phyloP scores from a whole-genome alignment of 169 alveolate genomes.

The Hepatocystis sp. region DNA sequence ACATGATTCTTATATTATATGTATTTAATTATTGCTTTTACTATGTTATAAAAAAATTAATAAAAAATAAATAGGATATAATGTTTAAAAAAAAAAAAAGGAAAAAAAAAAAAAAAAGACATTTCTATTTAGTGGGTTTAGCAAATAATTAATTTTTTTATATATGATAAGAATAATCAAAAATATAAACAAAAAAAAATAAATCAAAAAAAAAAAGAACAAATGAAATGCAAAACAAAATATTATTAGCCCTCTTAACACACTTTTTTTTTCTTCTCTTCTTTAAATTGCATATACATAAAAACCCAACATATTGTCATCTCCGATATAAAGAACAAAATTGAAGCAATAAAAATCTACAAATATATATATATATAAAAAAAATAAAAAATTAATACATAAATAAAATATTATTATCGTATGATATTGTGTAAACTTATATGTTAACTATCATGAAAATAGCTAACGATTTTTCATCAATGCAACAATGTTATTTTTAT shows the following conservation, averaged over 20 bases:
- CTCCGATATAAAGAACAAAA: constrained; percentile 75
- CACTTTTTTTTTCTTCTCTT: constrained; percentile 16
- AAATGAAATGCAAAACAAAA: not conserved
- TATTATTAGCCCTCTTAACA: not conserved
- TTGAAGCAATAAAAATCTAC: constrained; percentile 52
- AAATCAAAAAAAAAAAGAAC: constrained; percentile 14
- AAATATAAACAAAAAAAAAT: constrained; percentile 8
- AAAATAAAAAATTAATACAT: constrained; percentile 3
- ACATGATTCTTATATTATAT: too few species aligned
- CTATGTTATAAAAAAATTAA: constrained; percentile 12
- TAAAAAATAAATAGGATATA: too few species aligned
- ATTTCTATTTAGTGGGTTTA: constrained; percentile 3
- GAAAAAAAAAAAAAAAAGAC: not conserved
- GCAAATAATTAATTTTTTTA: constrained; percentile 3
- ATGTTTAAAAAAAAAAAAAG: not conserved
- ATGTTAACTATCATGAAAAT: too few species aligned
- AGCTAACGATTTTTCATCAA: too few species aligned
- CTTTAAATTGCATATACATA: constrained; percentile 58
- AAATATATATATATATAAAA: constrained; percentile 10
- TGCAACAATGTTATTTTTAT: not conserved
- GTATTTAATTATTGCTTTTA: too few species aligned
- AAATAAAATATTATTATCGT: too few species aligned
- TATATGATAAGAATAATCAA: constrained; percentile 10
- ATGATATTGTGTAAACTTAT: too few species aligned
- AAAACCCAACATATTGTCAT: constrained; percentile 70